Evolutionary conservation across 805 yeast genomes (phyloP), one percentile per base, ranked within the genome.

Genomic region (Zygosaccharomyces bisporus): DNA sequence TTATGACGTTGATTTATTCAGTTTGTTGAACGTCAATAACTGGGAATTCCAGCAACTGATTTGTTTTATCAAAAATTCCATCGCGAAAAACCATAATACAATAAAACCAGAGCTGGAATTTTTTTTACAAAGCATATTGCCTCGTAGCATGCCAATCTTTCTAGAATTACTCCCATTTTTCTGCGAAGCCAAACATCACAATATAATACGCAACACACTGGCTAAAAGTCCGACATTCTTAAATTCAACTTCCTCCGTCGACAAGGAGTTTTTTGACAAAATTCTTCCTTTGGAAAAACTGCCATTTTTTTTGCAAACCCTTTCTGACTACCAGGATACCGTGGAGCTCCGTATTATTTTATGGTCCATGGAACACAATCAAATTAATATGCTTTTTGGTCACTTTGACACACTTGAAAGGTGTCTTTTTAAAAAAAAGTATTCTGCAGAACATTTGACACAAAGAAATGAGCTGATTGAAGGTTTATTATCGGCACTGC

Each of bases 21-120:
- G 38, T 6, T 16, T 38, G 17, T 31, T 55, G 21, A 33, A 42
- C 4, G 27, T 56, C 12, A 37, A 36, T 3, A 32, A 29, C 4
- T 58, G 57, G 56, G 34, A 40, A 6, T 52, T 53, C 34, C 41
- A 51, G 6, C 23, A 37, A 9, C 23, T 51, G 10, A 31, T 34
- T 6, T 30, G 35, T 23, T 54, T 56, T 23, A 35, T 51, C 14
- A 44, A 44, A 25, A 34, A 14, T 8, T 50, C 46, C 23, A 34
- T 45, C 6, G 14, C 31, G 16, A 41, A 38, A 19, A 20, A 18
- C 12, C 34, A 12, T 9, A 38, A 25, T 13, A 9, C 33, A 4
- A 34, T 33, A 16, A 29, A 24, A 12, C 24, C 23, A 2, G 27
- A 18, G 16, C 34, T 44, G 3, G 12, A 29, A 18, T 9, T 21